Evolutionary conservation across 805 yeast genomes (phyloP).

Genomic region (Kazachstania africana): DNA sequence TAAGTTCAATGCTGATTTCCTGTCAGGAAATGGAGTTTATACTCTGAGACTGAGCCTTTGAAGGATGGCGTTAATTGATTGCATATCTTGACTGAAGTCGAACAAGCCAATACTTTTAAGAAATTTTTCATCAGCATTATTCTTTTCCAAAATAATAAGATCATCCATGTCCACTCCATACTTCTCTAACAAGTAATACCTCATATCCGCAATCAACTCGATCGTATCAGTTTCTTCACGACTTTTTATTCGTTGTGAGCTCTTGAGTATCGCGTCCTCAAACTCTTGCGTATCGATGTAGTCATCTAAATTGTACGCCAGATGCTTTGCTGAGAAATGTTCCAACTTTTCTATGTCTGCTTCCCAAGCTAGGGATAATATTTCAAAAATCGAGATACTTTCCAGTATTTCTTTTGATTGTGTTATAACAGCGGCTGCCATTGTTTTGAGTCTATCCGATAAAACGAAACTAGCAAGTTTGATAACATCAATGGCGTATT

Average conservation of each 20-base stretch:
- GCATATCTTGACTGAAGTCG: too few relatives aligned
- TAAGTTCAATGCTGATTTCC: too few relatives aligned
- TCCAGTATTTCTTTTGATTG: conserved; percentile 21
- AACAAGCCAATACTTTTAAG: conserved; percentile 13
- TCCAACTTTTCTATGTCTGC: conserved; percentile 55
- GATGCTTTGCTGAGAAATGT: conserved; percentile 43
- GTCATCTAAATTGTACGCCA: conserved; percentile 38
- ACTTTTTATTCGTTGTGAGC: conserved; percentile 43
- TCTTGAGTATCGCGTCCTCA: conserved; percentile 29
- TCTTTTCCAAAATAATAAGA: conserved; percentile 13
- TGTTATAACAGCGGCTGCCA: conserved; percentile 40
- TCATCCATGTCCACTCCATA: conserved; percentile 22
- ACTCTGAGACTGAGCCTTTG: too few relatives aligned
- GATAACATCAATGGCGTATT: conserved; percentile 43
- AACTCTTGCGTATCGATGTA: conserved; percentile 32
- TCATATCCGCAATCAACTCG: conserved; percentile 67
- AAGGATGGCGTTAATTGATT: too few relatives aligned
- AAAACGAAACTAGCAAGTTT: conserved; percentile 44
- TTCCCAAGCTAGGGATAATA: conserved; percentile 57
- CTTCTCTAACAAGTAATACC: conserved; percentile 40
- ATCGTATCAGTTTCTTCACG: conserved; percentile 72
- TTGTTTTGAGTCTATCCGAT: conserved; percentile 51
- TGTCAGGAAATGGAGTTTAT: too few relatives aligned
- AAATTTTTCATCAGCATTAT: conserved; percentile 8
- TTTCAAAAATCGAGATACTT: conserved; percentile 37